phyloP scores from a whole-genome alignment of 805 yeast genomes.

The Candida maesae region DNA sequence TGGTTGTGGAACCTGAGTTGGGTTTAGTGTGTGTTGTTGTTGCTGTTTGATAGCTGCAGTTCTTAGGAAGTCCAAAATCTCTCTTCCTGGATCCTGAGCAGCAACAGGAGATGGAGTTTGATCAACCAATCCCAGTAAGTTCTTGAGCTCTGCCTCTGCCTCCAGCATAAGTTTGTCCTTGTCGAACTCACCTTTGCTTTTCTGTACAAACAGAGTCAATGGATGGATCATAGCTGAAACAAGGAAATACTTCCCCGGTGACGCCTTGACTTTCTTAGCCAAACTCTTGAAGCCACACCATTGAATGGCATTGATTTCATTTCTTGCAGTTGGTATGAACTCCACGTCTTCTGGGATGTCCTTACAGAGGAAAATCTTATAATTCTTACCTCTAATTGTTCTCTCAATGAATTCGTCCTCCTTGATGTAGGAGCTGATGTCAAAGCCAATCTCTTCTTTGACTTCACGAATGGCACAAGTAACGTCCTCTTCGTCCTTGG shows the following conservation, averaged over 20 bases:
- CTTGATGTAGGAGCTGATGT: slow-evolving; percentile 62
- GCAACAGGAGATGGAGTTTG: slow-evolving; percentile 11
- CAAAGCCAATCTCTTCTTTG: slow-evolving; percentile 90
- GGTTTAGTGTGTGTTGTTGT: slow-evolving; percentile 13
- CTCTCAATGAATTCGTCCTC: slow-evolving; percentile 77
- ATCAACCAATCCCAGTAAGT: slow-evolving; percentile 52
- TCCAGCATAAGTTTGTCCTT: slow-evolving; percentile 58
- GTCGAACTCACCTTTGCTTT: slow-evolving; percentile 42
- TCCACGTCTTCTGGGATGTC: slow-evolving; percentile 71
- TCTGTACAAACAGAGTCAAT: slow-evolving; percentile 49
- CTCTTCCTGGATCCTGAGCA: slow-evolving; percentile 67
- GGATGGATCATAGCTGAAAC: slow-evolving; percentile 40
- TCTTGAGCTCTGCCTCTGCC: slow-evolving; percentile 65
- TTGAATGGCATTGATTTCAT: slow-evolving; percentile 79
- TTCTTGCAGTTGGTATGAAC: slow-evolving; percentile 82
- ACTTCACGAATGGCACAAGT: slow-evolving; percentile 92
- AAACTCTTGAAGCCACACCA: slow-evolving; percentile 64
- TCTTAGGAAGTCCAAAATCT: slow-evolving; percentile 59
- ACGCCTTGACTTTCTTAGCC: slow-evolving; percentile 28
- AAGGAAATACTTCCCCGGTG: slow-evolving; percentile 32
- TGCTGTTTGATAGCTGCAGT: slow-evolving; percentile 36
- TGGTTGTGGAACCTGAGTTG: slow-evolving; percentile 6
- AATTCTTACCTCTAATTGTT: slow-evolving; percentile 77
- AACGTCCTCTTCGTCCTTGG: slow-evolving; percentile 85
- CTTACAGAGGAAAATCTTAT: slow-evolving; percentile 71